Evolutionary conservation across 768 basidiomycete genomes (phyloP).

Genomic region (Pisolithus sp.): DNA sequence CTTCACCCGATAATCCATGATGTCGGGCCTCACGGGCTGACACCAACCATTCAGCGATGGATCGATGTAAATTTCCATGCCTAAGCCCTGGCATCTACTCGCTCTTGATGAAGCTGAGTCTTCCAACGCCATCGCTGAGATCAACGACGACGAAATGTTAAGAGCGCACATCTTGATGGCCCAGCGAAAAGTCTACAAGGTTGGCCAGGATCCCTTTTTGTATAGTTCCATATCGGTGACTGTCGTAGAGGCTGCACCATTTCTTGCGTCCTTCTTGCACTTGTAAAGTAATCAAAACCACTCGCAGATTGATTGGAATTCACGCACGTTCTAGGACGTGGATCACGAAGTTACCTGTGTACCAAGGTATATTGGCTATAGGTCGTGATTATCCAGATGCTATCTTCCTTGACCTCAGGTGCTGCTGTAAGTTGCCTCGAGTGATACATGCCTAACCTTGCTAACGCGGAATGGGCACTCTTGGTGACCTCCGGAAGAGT

Average conservation of each 20-base stretch:
- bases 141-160: neutral
- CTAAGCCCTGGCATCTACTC: neutral
- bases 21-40: neutral
- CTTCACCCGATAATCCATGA: neutral
- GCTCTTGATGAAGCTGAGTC: too few species aligned
- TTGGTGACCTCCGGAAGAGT: slow-evolving; percentile 28
- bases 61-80: neutral
- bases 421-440: slow-evolving; percentile 27
- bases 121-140: neutral
- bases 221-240: neutral
- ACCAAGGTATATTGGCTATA: slow-evolving; percentile 6
- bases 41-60: neutral
- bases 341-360: neutral
- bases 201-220: neutral
- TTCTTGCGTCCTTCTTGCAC: neutral
- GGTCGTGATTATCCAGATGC: slow-evolving; percentile 29
- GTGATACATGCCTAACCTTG: neutral
- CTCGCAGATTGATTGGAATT: neutral
- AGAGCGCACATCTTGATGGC: neutral
- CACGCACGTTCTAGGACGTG: neutral
- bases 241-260: neutral
- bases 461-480: neutral
- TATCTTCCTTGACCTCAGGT: slow-evolving; percentile 36
- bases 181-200: neutral
- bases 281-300: neutral